Evolutionary conservation across 176 grass and related monocot species (phyloP), one percentile per base, ranked within the genome.

Genomic region (Raddia distichophylla): DNA sequence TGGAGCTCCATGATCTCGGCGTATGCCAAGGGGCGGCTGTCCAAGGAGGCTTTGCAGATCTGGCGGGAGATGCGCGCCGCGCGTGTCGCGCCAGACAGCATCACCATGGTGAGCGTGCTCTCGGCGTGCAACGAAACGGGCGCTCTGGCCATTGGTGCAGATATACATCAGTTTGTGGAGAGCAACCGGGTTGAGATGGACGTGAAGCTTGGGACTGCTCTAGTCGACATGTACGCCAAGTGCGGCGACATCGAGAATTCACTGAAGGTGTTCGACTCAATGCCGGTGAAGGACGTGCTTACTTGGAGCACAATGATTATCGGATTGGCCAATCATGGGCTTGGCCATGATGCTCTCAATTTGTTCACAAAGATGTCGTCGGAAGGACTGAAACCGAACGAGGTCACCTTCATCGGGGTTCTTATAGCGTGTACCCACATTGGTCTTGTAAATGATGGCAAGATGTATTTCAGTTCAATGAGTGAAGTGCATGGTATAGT

Each of bases 221-320:
- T 97, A 52, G 80, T 97, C 8, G 90, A 94, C 73, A 97, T 97
- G 94, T 97, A 92, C 45, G 86, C 88, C 47, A 97, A 97, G 79
- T 97, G 92, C 7, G 94, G 92, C 3, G 85, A 94, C 69, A 91
- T 94, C 0, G 86, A 91, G 1, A 89, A 66, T 47, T 73, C 87
- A 0, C 62, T 82, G 22, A 68, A 22, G 46, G 70, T 91, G 45
- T 89, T 94, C 70, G 49, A 44, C 15, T 10, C 46, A 11, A 84
- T 91, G 84, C 58, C 17, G 16, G 63, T 9, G 18, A 94, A 78
- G 74, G 92, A 94, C 50, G 86, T 89, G 65, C 87, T 85, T 22
- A 78, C 84, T 71, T 91, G 92, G 92, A 91, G 92, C 67, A 78
- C 86, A 1, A 94, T 83, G 84, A 83, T 94, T 27, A 79, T 89